Evolutionary conservation across 176 grass and related monocot species (phyloP).

Genomic region (Poa pratensis): DNA sequence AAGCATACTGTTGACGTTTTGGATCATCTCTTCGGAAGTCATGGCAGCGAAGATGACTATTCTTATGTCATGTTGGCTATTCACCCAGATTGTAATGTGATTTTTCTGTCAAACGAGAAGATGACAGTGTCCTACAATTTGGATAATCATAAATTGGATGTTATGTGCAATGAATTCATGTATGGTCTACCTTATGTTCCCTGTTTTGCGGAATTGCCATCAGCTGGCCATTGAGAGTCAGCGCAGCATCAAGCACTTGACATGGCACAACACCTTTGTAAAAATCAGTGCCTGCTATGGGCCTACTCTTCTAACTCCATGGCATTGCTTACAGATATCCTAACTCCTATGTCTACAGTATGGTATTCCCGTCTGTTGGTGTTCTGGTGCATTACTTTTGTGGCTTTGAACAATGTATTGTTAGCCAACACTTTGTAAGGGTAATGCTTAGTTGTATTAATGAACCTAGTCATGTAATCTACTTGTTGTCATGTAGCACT

Average conservation of each 20-base stretch:
- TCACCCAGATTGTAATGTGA: not conserved
- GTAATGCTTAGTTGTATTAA: too few relatives aligned
- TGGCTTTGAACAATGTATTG: not conserved
- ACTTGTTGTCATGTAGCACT: not conserved
- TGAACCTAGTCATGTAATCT: not conserved
- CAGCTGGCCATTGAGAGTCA: not conserved
- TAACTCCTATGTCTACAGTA: not conserved
- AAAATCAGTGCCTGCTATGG: not conserved
- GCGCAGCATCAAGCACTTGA: too few relatives aligned
- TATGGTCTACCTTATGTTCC: not conserved
- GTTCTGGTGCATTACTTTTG: not conserved
- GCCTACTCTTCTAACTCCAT: not conserved
- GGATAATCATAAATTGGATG: not conserved
- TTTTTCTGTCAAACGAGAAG: not conserved
- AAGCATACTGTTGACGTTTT: not conserved
- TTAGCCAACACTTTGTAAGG: too few relatives aligned
- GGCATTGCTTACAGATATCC: not conserved
- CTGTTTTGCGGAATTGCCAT: conserved; percentile 18
- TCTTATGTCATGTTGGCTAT: not conserved
- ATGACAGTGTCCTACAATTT: not conserved
- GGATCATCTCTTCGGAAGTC: not conserved
- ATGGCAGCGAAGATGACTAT: not conserved
- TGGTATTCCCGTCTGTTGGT: not conserved
- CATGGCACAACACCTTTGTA: too few relatives aligned
- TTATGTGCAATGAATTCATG: not conserved